phyloP scores from a whole-genome alignment of 1,284 basidiomycete species.

The Gymnopus androsaceus region DNA sequence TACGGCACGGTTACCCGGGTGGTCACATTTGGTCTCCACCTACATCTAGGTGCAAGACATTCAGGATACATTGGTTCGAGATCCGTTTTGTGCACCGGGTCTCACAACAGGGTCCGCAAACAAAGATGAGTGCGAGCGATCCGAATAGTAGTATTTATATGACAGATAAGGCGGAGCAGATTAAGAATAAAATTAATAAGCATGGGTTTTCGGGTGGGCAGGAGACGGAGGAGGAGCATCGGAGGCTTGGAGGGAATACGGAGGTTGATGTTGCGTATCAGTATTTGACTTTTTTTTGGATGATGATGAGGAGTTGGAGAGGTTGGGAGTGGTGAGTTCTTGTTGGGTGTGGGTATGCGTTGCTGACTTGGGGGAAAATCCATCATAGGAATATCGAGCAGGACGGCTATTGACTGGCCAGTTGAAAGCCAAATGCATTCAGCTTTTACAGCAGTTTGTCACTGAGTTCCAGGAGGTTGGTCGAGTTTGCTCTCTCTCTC shows the following conservation, averaged over 20 bases:
- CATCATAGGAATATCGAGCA: conserved; percentile 81
- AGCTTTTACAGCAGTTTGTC: conserved; percentile 83
- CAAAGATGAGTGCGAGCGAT: conserved; percentile 98
- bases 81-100: too few species aligned
- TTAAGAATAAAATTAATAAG: conserved; percentile 97
- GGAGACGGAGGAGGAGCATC: conserved; percentile 94
- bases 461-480: conserved; percentile 85
- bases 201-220: conserved; percentile 90
- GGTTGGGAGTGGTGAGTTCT: conserved; percentile 70
- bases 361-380: background rate
- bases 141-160: conserved; percentile 92
- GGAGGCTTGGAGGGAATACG: conserved; percentile 85
- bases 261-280: conserved; percentile 98
- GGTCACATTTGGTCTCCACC: too few species aligned
- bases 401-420: conserved; percentile 90
- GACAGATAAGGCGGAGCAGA: conserved; percentile 90
- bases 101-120: conserved; percentile 94
- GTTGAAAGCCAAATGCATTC: conserved; percentile 90
- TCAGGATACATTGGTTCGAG: too few species aligned
- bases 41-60: too few species aligned
- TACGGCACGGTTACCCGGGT: too few species aligned
- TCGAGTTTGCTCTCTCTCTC: conserved; percentile 12
- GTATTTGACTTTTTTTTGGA: conserved; percentile 96
- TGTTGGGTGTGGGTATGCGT: conserved; percentile 4
- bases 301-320: conserved; percentile 85